A percentile compares a stretch with the other conserved stretches of the same genome.
These are phyloP conservation scores for Wickerhamia fluorescens DNA, from an alignment of 805 yeast species.

Conservation along the genomic window DNA sequence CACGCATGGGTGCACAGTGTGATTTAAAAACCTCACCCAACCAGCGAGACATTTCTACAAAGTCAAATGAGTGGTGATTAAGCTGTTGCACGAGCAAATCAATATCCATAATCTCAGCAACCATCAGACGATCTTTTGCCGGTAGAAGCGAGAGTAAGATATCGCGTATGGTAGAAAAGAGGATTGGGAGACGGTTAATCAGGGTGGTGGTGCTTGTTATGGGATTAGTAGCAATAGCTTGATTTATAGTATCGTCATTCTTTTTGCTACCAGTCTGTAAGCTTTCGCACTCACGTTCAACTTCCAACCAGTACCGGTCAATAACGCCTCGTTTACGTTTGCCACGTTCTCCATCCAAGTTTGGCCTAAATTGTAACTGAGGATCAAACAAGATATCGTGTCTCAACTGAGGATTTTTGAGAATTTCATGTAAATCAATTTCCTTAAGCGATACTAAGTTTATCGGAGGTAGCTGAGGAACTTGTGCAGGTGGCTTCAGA, in stretches of 20 bases:
- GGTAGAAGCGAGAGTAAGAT: constrained; percentile 73
- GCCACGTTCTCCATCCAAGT: constrained; percentile 87
- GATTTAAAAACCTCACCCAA: constrained; percentile 70
- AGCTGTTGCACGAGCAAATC: constrained; percentile 73
- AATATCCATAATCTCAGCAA: constrained; percentile 68
- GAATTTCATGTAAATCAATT: constrained; percentile 79
- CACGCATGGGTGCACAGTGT: constrained; percentile 96
- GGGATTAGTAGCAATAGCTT: constrained; percentile 10
- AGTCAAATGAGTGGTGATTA: constrained; percentile 62
- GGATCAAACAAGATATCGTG: constrained; percentile 94
- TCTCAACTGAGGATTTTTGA: constrained; percentile 85
- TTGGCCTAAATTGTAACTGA: constrained; percentile 83
- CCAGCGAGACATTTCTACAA: constrained; percentile 66
- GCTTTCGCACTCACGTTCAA: constrained; percentile 58
- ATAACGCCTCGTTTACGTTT: constrained; percentile 66
- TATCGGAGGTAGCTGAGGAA: constrained; percentile 55
- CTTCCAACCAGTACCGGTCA: constrained; percentile 78
- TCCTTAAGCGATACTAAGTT: constrained; percentile 75
- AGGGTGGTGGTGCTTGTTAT: constrained; percentile 13
- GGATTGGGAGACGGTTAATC: constrained; percentile 49
- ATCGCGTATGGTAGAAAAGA: constrained; percentile 73
- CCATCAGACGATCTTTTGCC: constrained; percentile 58
- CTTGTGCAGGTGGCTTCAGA: constrained; percentile 13
- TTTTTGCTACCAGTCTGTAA: constrained; percentile 9
- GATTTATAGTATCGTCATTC: not conserved